Evolutionary conservation across 2,329 filamentous ascomycete species (phyloP), one percentile per base, ranked within the genome.

Genomic region (Colletotrichum liaoningense): DNA sequence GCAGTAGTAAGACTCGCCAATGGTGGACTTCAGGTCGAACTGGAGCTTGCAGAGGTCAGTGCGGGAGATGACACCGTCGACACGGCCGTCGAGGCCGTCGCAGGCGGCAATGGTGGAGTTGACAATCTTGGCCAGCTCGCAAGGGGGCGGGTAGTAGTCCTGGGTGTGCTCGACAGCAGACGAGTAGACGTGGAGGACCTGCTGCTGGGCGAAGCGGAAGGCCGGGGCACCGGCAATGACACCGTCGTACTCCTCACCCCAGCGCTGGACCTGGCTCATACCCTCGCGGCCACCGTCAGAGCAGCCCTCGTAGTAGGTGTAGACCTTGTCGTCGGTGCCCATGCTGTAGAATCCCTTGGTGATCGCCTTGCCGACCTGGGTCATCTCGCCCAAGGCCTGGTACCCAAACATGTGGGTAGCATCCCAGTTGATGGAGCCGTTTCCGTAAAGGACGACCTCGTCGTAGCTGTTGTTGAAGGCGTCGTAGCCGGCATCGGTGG

Each of bases 101-200:
- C 89, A 91, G 56, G 84, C 84, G 1, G 81, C 80, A 57, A 91
- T 89, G 4, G 88, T 90, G 33, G 83, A 80, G 76, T 89, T 90
- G 26, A 87, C 83, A 59, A 90, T 89, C 76, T 85, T 86, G 6
- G 83, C 80, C 16, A 90, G 76, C 68, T 88, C 88, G 68, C 83
- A 85, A 1, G 86, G 80, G 2, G 83, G 81, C 2, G 86, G 84
- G 69, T 81, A 83, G 78, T 72, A 63, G n/a, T 59, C 80, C 24
- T 82, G 73, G 2, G 79, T 81, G 63, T 81, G 73, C 77, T 86
- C 83, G 38, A 86, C 79, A 6, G 84, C 79, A 35, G 81, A 79
- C 24, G 81, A 78, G 28, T 79, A 81, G 4, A 87, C 76, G 74
- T 87, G 84, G 30, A 84, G 81, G 49, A 84, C 82, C 77, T 88